phyloP scores from a whole-genome alignment of 176 grass and related monocot genomes.

The Oryza meridionalis region DNA sequence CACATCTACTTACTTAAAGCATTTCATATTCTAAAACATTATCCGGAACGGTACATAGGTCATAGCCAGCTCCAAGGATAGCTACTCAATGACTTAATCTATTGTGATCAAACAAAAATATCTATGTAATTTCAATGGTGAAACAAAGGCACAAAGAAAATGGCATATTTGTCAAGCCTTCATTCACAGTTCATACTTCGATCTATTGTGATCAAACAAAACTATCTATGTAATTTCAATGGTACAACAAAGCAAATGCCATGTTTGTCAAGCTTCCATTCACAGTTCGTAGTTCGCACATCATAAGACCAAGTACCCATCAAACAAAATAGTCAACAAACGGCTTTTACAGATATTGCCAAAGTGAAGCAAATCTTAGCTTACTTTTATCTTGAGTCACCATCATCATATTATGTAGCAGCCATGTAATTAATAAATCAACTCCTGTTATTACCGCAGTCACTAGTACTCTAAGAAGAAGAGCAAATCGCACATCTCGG shows the following conservation, averaged over 20 bases:
- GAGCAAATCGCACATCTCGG: not conserved
- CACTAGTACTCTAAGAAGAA: not conserved
- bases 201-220: not conserved
- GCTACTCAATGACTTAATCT: not conserved
- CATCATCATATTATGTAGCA: conserved; percentile 2
- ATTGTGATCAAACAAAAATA: not conserved
- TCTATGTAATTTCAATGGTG: not conserved
- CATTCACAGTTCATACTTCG: not conserved
- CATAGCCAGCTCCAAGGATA: not conserved
- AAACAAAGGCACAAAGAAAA: not conserved
- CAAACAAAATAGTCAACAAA: not conserved
- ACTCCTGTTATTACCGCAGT: not conserved
- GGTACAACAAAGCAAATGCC: not conserved
- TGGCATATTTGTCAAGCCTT: not conserved
- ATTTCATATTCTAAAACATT: not conserved
- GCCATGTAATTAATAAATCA: not conserved
- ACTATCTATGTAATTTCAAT: not conserved
- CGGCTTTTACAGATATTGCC: not conserved
- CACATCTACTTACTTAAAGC: not conserved
- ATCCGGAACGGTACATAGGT: not conserved
- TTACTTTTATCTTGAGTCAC: not conserved
- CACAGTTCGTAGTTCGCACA: not conserved
- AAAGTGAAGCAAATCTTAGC: conserved; percentile 6
- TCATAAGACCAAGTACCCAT: not conserved
- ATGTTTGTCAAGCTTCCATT: not conserved